phyloP scores from a whole-genome alignment of 2,329 filamentous ascomycete genomes.

The Cladophialophora carrionii region DNA sequence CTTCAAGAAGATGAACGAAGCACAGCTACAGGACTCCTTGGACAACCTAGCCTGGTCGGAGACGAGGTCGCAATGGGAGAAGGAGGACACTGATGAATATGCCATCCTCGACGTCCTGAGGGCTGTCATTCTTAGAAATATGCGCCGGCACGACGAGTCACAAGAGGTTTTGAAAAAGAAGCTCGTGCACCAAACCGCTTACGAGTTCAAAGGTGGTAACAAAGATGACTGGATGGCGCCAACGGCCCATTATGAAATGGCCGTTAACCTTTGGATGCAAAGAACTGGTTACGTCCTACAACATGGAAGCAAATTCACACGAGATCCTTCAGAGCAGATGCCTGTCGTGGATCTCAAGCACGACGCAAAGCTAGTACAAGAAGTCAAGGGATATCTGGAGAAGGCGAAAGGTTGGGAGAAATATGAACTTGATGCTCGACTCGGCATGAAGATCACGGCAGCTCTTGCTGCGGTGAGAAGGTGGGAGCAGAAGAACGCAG shows the following conservation, averaged over 20 bases:
- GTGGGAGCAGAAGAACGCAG: constrained; percentile 44
- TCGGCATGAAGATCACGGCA: constrained; percentile 54
- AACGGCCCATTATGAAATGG: constrained; percentile 83
- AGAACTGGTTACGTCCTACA: constrained; percentile 44
- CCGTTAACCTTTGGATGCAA: constrained; percentile 77
- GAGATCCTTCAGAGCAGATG: constrained; percentile 23
- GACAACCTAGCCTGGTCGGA: constrained; percentile 68
- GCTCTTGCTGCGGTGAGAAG: constrained; percentile 50
- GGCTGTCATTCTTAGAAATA: constrained; percentile 66
- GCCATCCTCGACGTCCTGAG: constrained; percentile 69
- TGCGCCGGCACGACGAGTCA: constrained; percentile 67
- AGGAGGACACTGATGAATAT: constrained; percentile 61
- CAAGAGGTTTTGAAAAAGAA: constrained; percentile 64
- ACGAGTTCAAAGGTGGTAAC: constrained; percentile 54
- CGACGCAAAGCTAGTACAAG: constrained; percentile 51
- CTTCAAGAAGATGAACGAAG: constrained; percentile 72
- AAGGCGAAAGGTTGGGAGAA: constrained; percentile 63
- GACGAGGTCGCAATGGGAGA: constrained; percentile 52
- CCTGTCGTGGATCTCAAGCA: constrained; percentile 30
- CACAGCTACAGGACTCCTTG: constrained; percentile 67
- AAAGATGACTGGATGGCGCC: constrained; percentile 68
- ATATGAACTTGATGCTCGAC: constrained; percentile 64
- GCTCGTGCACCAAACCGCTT: constrained; percentile 59
- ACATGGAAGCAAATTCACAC: constrained; percentile 40
- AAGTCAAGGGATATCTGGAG: constrained; percentile 60